Evolutionary conservation across 2,329 filamentous ascomycete species (phyloP).

Genomic region (Neocucurbitaria cava): DNA sequence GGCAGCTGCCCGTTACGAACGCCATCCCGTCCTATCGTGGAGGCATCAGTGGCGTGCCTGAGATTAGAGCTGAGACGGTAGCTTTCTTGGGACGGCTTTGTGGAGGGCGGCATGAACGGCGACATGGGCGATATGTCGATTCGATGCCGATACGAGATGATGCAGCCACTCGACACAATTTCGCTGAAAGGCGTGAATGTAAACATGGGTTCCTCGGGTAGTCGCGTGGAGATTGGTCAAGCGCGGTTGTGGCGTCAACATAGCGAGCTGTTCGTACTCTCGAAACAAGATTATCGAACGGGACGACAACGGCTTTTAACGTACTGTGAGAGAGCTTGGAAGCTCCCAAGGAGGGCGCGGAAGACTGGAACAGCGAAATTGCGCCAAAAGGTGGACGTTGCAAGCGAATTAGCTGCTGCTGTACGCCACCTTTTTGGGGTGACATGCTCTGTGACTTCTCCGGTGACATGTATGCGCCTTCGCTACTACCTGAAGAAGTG

Average conservation of each 20-base stretch:
- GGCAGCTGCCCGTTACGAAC: not conserved
- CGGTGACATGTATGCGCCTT: not conserved
- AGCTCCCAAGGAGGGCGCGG: not conserved
- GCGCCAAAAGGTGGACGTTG: not conserved
- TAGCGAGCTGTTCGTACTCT: conserved; percentile 6
- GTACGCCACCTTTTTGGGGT: not conserved
- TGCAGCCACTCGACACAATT: not conserved
- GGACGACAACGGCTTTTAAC: not conserved
- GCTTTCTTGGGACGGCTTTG: not conserved
- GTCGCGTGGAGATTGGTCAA: not conserved
- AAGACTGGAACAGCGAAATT: not conserved
- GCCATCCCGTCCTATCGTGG: not conserved
- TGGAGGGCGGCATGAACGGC: not conserved
- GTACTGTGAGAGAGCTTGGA: too few species aligned
- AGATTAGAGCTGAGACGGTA: not conserved
- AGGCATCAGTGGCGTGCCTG: not conserved
- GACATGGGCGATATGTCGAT: not conserved
- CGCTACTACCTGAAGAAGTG: not conserved
- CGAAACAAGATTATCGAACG: not conserved
- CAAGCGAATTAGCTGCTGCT: not conserved
- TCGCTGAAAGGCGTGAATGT: not conserved
- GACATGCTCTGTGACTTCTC: not conserved
- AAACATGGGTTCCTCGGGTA: not conserved
- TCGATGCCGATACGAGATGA: not conserved
- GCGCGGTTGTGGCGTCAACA: conserved; percentile 2